Evolutionary conservation across 2,329 filamentous ascomycete genomes (phyloP), one percentile per base, ranked within the genome.

Genomic region (Fusarium marasasianum): DNA sequence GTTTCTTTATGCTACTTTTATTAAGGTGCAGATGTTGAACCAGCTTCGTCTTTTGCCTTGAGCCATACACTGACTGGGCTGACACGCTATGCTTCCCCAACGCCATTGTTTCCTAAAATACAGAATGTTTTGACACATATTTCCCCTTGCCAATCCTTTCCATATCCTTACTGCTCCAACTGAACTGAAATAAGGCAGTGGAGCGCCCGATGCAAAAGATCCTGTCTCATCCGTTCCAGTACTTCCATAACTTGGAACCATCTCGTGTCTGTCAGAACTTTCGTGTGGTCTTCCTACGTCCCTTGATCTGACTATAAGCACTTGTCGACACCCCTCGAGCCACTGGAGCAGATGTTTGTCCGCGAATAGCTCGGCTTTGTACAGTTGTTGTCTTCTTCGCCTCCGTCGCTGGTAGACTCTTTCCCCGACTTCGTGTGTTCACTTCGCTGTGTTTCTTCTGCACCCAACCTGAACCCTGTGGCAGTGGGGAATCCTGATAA

Each of bases 301-400:
- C 77, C 59, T 66, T 77, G 24, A 78, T 78, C 56, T 75, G 74
- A 41, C 76, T 77, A 40, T 65, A 76, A 5, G 76, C 76, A 55
- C 77, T 77, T 14, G 74, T 70, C 22, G 48, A 74, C 31, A 35
- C 61, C 53, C 74, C 65, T 53, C 69, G 60, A 59, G 66, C 66
- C n/a, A 65, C 62, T n/a, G 73, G 76, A 51, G 75, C 51, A 26
- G 66, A 73, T 51, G 76, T 71, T 37, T 67, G 71, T 41, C 73
- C 63, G 2, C 62, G 72, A 4, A 47, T 26, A 20, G 60, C 29
- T 18, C 58, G 65, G 45, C 62, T 47, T 50, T 60, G 64, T 14
- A 43, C 24, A 17, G 13, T 29, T 18, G 61, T 24, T 14, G 31
- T 54, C 24, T 62, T 75, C 8, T 41, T 54, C 9, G 35, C 41